Conservation (phyloP, 495 filamentous ascomycete species). For the Bacidia gigantensis region DNA sequence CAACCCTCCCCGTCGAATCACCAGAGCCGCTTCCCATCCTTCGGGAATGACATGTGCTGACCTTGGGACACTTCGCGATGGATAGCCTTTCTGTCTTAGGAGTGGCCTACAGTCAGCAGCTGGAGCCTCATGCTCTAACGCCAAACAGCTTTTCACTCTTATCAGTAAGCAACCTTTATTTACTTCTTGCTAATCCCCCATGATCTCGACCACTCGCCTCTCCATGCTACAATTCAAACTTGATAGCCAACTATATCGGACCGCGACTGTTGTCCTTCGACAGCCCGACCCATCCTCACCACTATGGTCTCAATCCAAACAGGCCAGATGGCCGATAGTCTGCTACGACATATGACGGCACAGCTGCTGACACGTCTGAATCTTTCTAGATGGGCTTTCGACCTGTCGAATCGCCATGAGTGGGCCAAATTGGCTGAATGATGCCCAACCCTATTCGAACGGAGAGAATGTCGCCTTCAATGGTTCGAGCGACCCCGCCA, state of each 20-base stretch:
- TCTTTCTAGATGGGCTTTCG: constrained; percentile 42
- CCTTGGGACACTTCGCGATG: constrained; percentile 14
- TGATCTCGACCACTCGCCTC: not conserved
- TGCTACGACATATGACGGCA: not conserved
- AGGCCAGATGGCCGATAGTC: not conserved
- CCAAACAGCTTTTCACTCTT: not conserved
- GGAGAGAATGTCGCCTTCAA: constrained; percentile 70
- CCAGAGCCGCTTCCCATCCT: not conserved
- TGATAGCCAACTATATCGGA: not conserved
- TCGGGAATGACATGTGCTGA: constrained; percentile 9
- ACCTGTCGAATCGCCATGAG: constrained; percentile 52
- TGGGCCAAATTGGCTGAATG: constrained; percentile 56
- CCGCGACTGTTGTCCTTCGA: too few relatives aligned
- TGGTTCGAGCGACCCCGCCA: constrained; percentile 39
- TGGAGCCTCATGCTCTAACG: constrained; percentile 3
- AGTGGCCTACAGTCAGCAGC: constrained; percentile 1
- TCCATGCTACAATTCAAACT: not conserved
- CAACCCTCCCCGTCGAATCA: constrained; percentile 7
- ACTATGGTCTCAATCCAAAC: not conserved
- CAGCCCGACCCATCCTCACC: not conserved
- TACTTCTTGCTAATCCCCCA: not conserved
- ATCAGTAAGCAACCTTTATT: not conserved
- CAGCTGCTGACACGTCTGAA: constrained; percentile 4
- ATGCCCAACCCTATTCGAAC: constrained; percentile 54
- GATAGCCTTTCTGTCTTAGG: constrained; percentile 4